These are phyloP conservation scores for Graphium sp. DNA, from an alignment of 2,329 filamentous ascomycete genomes.

Conservation along the genomic window DNA sequence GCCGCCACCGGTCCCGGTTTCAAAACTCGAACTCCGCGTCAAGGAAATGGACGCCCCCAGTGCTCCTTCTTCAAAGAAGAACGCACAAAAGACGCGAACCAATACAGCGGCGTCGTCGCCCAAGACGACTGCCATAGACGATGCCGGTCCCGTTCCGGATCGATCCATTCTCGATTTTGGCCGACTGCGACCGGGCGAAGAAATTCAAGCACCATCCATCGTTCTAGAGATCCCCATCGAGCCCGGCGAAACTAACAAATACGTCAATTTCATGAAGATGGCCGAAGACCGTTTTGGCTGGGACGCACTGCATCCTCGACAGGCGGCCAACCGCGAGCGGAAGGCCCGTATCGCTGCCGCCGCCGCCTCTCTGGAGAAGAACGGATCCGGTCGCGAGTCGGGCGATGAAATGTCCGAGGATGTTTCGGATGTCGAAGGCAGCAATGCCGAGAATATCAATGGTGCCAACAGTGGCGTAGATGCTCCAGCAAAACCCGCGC, in stretches of 20 bases:
- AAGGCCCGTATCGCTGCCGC: constrained; percentile 79
- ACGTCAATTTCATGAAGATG: constrained; percentile 87
- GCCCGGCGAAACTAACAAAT: constrained; percentile 63
- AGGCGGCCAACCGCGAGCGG: constrained; percentile 76
- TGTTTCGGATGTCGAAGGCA: constrained; percentile 56
- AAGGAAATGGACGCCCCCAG: no score
- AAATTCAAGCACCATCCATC: constrained; percentile 54
- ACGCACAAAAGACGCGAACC: constrained; percentile 29
- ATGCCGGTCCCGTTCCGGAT: constrained; percentile 17
- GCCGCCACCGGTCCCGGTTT: constrained; percentile 13
- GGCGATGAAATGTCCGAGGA: constrained; percentile 77
- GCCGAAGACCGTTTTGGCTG: constrained; percentile 91
- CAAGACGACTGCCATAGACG: constrained; percentile 30
- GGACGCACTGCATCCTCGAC: constrained; percentile 78
- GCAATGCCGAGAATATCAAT: constrained; percentile 70
- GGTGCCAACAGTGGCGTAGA: constrained; percentile 44
- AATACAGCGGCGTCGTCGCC: constrained; percentile 23
- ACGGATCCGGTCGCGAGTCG: constrained; percentile 49
- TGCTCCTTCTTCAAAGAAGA: constrained; percentile 16
- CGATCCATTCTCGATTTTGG: constrained; percentile 47
- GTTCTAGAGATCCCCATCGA: constrained; percentile 68
- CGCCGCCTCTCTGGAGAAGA: constrained; percentile 68
- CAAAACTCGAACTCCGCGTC: constrained; percentile 7
- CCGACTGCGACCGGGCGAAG: constrained; percentile 39
- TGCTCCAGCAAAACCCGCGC: constrained; percentile 42